Evolutionary conservation across 148 eudicot genomes (phyloP).

Genomic region (Rheum nobile): DNA sequence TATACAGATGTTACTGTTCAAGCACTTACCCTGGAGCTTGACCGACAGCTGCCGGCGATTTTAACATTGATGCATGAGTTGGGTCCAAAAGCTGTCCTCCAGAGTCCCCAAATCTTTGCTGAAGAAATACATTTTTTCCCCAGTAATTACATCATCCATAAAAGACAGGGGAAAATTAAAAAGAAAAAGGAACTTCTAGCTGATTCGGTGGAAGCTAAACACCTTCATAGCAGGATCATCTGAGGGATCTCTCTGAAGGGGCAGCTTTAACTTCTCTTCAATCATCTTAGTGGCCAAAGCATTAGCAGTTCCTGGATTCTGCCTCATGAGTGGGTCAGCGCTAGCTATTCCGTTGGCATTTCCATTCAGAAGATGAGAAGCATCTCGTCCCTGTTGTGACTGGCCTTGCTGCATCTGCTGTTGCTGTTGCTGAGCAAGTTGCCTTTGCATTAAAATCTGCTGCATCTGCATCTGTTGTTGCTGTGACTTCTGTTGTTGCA

Average conservation of each 20-base stretch:
- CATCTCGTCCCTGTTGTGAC: slow-evolving; percentile 29
- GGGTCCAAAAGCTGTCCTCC: slow-evolving; percentile 49
- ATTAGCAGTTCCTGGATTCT: slow-evolving; percentile 51
- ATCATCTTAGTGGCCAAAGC: slow-evolving; percentile 58
- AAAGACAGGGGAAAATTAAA: not conserved
- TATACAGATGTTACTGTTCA: not conserved
- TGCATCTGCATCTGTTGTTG: slow-evolving; percentile 29
- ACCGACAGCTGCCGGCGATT: slow-evolving; percentile 45
- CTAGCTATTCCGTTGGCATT: slow-evolving; percentile 27
- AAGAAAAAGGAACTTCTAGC: not conserved
- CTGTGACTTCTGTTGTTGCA: slow-evolving; percentile 65
- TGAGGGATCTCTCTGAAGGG: slow-evolving; percentile 52
- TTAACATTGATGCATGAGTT: slow-evolving; percentile 36
- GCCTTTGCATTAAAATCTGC: slow-evolving; percentile 39
- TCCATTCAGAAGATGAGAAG: slow-evolving; percentile 23
- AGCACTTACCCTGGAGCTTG: slow-evolving; percentile 50
- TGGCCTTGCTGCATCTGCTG: slow-evolving; percentile 23
- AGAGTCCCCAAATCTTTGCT: slow-evolving; percentile 60
- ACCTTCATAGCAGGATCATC: slow-evolving; percentile 68
- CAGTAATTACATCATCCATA: not conserved
- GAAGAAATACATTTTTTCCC: slow-evolving; percentile 16
- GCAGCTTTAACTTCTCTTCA: slow-evolving; percentile 57
- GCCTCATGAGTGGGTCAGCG: slow-evolving; percentile 50
- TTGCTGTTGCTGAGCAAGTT: slow-evolving; percentile 40
- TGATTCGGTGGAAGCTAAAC: not conserved